A percentile compares a stretch with the other conserved stretches of the same genome.
phyloP scores from a whole-genome alignment of 2,329 filamentous ascomycete species.

The Clarireedia homoeocarpa region DNA sequence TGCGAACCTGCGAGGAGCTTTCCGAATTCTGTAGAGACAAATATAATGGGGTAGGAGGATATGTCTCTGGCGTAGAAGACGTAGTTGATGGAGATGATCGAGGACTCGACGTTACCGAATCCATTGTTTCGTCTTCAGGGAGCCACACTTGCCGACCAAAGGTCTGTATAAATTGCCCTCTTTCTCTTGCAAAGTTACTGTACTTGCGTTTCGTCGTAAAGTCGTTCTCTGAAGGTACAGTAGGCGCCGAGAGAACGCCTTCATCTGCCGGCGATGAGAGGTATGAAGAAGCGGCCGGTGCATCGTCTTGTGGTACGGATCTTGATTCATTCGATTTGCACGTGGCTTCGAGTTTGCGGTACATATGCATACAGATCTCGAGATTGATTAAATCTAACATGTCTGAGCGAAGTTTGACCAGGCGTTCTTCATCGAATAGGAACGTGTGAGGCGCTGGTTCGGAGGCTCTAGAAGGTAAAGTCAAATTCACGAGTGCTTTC shows the following conservation, averaged over 20 bases:
- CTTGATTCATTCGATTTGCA: slow-evolving; percentile 16
- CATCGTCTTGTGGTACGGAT: slow-evolving; percentile 18
- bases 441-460: slow-evolving; percentile 50
- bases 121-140: slow-evolving; percentile 17
- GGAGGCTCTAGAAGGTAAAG: slow-evolving; percentile 44
- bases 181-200: slow-evolving; percentile 13
- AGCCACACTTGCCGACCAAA: slow-evolving; percentile 22
- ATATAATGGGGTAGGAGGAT: slow-evolving; percentile 23
- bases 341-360: slow-evolving; percentile 20
- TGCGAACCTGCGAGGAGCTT: slow-evolving; percentile 22
- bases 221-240: slow-evolving; percentile 23
- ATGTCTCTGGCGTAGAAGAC: slow-evolving; percentile 22
- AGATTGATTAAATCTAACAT: slow-evolving; percentile 55
- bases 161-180: slow-evolving; percentile 18
- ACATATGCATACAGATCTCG: slow-evolving; percentile 44
- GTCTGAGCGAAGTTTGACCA: slow-evolving; percentile 52
- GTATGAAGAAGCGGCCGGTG: slow-evolving; percentile 18
- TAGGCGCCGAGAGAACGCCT: slow-evolving; percentile 22
- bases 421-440: slow-evolving; percentile 56
- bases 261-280: slow-evolving; percentile 22
- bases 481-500: slow-evolving; percentile 45
- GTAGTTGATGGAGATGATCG: slow-evolving; percentile 26
- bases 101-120: slow-evolving; percentile 22
- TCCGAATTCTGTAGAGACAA: slow-evolving; percentile 19
- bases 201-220: slow-evolving; percentile 19